Base-by-base conservation (phyloP, 768 basidiomycete genomes). In the Calocera cornea region DNA sequence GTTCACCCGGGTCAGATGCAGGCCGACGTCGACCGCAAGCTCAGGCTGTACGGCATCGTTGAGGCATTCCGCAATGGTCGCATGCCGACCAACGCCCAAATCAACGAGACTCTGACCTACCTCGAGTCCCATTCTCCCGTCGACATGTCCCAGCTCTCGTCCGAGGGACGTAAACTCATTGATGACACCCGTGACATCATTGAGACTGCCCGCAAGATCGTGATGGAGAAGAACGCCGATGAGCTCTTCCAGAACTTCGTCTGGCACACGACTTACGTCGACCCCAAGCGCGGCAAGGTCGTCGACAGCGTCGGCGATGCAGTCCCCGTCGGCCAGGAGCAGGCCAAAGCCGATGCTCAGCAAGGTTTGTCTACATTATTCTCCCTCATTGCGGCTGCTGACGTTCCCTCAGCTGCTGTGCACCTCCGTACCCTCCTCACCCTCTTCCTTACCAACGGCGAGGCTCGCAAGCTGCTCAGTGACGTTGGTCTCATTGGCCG, bases 181-280 rank as follows among this genome's bases (percentile, higher is more conserved):
- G 79, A 84, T 65, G 93, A 95, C 73, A 75, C 82, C n/a, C 83
- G 85, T 47, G 86, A 91, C 63, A 90, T 97, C 73, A 81, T 95
- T 72, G 83, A 85, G 70, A 93, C 91, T 2, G 68, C 72, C 0
- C 82, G 87, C 14, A 71, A 82, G 41, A 86, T 93, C 67, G 85
- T 95, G 19, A 73, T 79, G 63, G 82, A 88, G 72, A 97, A 95
- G 84, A 97, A 97, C 71, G 78, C 80, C 29, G 94, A 95, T 71
- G 93, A 97, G 78, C 82, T 97, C 49, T 82, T 97, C 75, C 95
- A 97, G 77, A 87, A 90, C 72, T 95, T 95, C 71, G 77, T 95
- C 47, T 94, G 88, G 88, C 83, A 87, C 69, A 91, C 90, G 1
- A 79, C 83, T 36, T 82, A 83, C 40, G 78, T 87, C 22, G 75